phyloP scores from a whole-genome alignment of 257 asterid genomes.

The Solanum clarkiae region DNA sequence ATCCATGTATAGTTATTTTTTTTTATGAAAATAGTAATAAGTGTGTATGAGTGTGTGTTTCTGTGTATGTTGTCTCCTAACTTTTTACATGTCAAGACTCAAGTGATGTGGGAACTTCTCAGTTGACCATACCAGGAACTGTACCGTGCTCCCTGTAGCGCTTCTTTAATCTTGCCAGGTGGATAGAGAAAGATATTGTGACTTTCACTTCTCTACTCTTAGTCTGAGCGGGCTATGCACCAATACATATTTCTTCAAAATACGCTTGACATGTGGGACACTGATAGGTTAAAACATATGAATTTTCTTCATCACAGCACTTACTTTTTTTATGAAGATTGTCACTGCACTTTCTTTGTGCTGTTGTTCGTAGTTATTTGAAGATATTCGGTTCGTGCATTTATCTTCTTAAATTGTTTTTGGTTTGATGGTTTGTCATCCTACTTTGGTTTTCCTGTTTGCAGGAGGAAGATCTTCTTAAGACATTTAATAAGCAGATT shows the following conservation, averaged over 20 bases:
- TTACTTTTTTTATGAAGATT: not conserved
- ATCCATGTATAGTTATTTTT: not conserved
- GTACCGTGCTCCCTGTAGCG: not conserved
- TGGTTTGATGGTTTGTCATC: not conserved
- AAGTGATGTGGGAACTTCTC: not conserved
- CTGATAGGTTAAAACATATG: not conserved
- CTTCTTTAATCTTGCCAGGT: not conserved
- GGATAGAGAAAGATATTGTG: not conserved
- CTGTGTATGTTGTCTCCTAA: not conserved
- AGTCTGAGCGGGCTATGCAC: not conserved
- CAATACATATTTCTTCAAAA: not conserved
- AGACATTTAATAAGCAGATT: constrained; percentile 77
- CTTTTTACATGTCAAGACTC: not conserved
- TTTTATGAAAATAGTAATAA: not conserved
- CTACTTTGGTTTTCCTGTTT: constrained; percentile 9
- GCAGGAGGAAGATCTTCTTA: constrained; percentile 86
- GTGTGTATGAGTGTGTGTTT: not conserved
- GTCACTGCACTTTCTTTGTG: not conserved
- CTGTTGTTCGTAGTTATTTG: not conserved
- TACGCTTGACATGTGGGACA: not conserved
- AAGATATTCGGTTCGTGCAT: not conserved
- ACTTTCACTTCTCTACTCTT: not conserved
- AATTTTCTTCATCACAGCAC: not conserved
- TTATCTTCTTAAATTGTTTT: not conserved
- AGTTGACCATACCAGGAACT: not conserved